A percentile compares a stretch with the other conserved stretches of the same genome.
These are phyloP conservation scores for Populus ilicifolia DNA, from an alignment of 345 rosid genomes.

Conservation along the genomic window DNA sequence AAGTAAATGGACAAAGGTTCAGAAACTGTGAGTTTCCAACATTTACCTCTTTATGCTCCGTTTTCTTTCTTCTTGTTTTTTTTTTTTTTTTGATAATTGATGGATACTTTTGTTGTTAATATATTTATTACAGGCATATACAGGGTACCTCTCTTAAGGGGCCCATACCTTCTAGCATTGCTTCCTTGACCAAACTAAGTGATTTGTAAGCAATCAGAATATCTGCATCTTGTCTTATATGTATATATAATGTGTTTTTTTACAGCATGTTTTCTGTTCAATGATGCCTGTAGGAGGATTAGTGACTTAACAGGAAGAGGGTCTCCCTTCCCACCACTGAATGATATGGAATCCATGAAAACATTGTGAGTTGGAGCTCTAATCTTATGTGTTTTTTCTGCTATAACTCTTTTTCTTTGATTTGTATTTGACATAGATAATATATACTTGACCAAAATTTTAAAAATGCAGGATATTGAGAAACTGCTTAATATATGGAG, in stretches of 20 bases:
- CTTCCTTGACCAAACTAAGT: conserved; percentile 50
- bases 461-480: conserved; percentile 52
- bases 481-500: conserved; percentile 56
- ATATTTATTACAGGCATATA: conserved; percentile 51
- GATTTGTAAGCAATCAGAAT: conserved; percentile 59
- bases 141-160: conserved; percentile 75
- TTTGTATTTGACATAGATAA: not conserved
- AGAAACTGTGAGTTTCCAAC: conserved; percentile 57
- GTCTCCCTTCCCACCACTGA: conserved; percentile 55
- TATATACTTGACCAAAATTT: conserved; percentile 3
- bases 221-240: conserved; percentile 5
- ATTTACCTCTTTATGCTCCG: not conserved
- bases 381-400: not conserved
- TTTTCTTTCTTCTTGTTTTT: not conserved
- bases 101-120: not conserved
- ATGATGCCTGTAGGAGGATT: conserved; percentile 55
- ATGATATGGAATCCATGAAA: conserved; percentile 53
- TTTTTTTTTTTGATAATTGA: not conserved
- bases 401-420: not conserved
- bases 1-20: conserved; percentile 52
- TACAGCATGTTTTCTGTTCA: conserved; percentile 8
- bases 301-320: conserved; percentile 60
- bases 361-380: conserved; percentile 58
- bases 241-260: not conserved
- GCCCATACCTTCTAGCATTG: conserved; percentile 69